Evolutionary conservation across 1,139 yeast genomes (phyloP).

Genomic region (Taphrina deformans): DNA sequence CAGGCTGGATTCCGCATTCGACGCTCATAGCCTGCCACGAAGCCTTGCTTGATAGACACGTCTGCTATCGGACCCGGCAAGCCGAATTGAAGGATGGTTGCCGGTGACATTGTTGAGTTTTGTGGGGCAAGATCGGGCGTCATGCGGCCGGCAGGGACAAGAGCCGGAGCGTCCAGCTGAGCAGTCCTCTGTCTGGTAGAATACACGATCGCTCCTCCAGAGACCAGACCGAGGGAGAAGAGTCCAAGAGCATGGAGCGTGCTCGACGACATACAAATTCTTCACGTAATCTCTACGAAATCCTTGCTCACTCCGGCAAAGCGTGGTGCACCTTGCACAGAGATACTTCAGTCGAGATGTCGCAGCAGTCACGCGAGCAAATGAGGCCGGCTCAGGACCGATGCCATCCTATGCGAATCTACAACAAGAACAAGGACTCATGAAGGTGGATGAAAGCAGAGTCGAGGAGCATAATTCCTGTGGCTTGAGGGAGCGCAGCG

Average conservation of each 20-base stretch:
- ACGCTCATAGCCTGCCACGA: slow-evolving; percentile 82
- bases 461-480: neutral
- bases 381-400: too few species aligned
- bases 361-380: too few species aligned
- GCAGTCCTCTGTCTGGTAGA: neutral
- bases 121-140: slow-evolving; percentile 1
- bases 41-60: slow-evolving; percentile 68
- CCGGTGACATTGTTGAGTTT: slow-evolving; percentile 35
- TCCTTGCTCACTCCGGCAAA: too few species aligned
- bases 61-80: slow-evolving; percentile 95
- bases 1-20: slow-evolving; percentile 83
- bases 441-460: too few species aligned
- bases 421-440: too few species aligned
- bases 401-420: too few species aligned
- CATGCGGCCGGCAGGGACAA: neutral
- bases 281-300: neutral
- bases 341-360: too few species aligned
- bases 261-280: neutral
- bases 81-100: slow-evolving; percentile 72
- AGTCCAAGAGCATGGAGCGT: slow-evolving; percentile 18
- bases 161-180: neutral
- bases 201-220: slow-evolving; percentile 29
- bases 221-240: slow-evolving; percentile 17
- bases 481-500: neutral
- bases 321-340: too few species aligned